These are phyloP conservation scores for Schoenoplectus tabernaemontani DNA, from an alignment of 202 grass and related monocot genomes.

Conservation along the genomic window DNA sequence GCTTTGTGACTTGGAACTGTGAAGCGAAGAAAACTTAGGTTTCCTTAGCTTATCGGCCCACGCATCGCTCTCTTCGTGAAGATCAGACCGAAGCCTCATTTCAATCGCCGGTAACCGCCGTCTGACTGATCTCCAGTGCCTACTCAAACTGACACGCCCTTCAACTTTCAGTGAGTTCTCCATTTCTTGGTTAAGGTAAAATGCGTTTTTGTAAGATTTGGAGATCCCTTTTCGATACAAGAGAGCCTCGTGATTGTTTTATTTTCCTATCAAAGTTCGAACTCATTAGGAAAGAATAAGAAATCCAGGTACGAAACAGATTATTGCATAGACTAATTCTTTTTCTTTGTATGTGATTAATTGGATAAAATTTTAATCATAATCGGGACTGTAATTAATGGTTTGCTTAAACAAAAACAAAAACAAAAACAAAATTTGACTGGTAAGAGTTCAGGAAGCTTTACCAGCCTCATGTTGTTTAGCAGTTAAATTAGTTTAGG, in stretches of 20 bases:
- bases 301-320: too few species aligned
- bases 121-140: neutral
- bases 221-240: neutral
- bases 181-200: neutral
- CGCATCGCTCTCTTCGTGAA: too few species aligned
- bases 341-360: neutral
- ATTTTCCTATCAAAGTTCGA: too few species aligned
- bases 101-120: neutral
- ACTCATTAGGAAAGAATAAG: too few species aligned
- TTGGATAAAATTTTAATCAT: neutral
- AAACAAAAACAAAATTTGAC: neutral
- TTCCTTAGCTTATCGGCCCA: too few species aligned
- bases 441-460: too few species aligned
- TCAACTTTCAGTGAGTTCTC: neutral
- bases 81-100: neutral
- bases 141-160: neutral
- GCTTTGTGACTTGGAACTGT: too few species aligned
- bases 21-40: too few species aligned
- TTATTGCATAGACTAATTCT: neutral
- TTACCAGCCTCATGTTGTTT: neutral
- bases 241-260: neutral
- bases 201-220: neutral
- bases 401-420: neutral
- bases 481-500: neutral
- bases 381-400: neutral